Evolutionary conservation across 495 filamentous ascomycete species (phyloP).

Genomic region (Penicillium waksmanii): DNA sequence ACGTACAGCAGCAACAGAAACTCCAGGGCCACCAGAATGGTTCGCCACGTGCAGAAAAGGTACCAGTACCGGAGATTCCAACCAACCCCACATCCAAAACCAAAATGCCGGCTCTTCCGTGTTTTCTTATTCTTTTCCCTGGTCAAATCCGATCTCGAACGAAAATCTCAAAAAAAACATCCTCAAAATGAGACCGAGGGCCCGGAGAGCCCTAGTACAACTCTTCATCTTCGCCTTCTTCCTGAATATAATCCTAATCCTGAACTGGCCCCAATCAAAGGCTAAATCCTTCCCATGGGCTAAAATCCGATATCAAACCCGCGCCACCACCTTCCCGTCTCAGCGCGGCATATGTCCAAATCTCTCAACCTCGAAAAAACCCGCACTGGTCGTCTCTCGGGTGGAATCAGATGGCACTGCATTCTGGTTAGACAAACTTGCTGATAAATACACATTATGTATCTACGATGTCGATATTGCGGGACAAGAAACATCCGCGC

Average conservation of each 20-base stretch:
- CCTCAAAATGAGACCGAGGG: slow-evolving; percentile 25
- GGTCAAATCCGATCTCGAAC: no score
- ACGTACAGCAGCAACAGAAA: no score
- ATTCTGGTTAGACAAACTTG: slow-evolving; percentile 39
- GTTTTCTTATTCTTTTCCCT: not conserved
- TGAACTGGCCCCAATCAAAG: slow-evolving; percentile 35
- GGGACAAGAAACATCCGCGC: not conserved
- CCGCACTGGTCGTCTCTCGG: slow-evolving; percentile 43
- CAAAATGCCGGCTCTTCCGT: not conserved
- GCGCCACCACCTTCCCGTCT: slow-evolving; percentile 28
- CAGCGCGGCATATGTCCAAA: slow-evolving; percentile 39
- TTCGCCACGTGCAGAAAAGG: no score
- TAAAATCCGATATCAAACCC: slow-evolving; percentile 40
- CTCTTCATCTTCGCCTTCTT: slow-evolving; percentile 33
- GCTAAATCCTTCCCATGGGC: slow-evolving; percentile 40
- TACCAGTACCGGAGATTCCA: no score
- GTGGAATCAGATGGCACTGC: slow-evolving; percentile 40
- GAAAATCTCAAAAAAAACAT: no score
- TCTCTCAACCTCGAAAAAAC: slow-evolving; percentile 36
- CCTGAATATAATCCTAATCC: slow-evolving; percentile 36
- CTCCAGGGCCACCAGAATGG: no score
- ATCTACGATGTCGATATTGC: slow-evolving; percentile 60
- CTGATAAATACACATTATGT: slow-evolving; percentile 43
- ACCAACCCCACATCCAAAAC: not conserved
- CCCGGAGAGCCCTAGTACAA: slow-evolving; percentile 32